These are phyloP conservation scores for Aureobasidium lini DNA, from an alignment of 2,329 filamentous ascomycete genomes.

Conservation along the genomic window DNA sequence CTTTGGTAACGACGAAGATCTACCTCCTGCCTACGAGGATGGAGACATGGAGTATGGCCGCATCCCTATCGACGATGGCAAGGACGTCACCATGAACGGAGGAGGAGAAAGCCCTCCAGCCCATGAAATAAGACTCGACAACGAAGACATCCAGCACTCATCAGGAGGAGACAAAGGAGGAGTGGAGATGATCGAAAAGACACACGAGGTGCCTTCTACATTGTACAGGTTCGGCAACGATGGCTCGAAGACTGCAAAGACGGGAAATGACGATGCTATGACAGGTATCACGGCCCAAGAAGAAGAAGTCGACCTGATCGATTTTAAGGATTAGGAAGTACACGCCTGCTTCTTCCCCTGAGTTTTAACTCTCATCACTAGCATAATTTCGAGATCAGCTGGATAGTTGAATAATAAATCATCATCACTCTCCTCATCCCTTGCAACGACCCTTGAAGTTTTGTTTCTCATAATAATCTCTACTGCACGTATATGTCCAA, in stretches of 20 bases:
- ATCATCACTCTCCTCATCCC: neutral
- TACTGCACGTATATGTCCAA: too few relatives aligned
- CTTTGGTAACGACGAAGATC: constrained; percentile 11
- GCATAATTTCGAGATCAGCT: neutral
- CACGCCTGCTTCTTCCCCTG: neutral
- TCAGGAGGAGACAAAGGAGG: neutral
- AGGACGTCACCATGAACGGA: neutral
- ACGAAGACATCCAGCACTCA: constrained; percentile 4
- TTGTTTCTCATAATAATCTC: too few relatives aligned
- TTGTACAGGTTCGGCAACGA: neutral
- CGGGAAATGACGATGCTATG: constrained; percentile 5
- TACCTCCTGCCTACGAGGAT: neutral
- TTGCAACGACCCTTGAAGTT: neutral
- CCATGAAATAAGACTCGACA: constrained; percentile 14
- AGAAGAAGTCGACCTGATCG: constrained; percentile 4
- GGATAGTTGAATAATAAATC: neutral
- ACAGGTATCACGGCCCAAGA: neutral
- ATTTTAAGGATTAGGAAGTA: neutral
- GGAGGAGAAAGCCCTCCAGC: constrained; percentile 14
- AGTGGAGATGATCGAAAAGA: constrained; percentile 24
- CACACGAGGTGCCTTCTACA: neutral
- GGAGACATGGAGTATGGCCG: neutral
- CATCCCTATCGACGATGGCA: neutral
- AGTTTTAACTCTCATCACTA: neutral
- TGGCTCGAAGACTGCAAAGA: neutral